These are phyloP conservation scores for Globisporangium yorkense DNA, from an alignment of 352 stramenopile species.

Conservation along the genomic window DNA sequence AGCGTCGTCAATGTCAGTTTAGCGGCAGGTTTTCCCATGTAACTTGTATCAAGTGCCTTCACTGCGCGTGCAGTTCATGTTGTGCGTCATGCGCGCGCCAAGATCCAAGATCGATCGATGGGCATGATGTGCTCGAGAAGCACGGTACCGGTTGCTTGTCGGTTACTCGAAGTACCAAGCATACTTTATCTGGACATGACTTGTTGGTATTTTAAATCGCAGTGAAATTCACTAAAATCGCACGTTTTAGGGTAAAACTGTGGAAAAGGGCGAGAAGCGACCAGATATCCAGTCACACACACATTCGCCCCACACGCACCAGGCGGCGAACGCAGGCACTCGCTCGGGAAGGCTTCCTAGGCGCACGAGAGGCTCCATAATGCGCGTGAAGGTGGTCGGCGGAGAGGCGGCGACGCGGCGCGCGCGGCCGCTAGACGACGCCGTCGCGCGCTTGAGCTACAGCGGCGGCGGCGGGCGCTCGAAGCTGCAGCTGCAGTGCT, in stretches of 20 bases:
- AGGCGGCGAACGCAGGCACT: background rate
- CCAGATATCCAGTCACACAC: background rate
- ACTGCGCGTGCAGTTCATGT: too few relatives aligned
- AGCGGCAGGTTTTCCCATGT: background rate
- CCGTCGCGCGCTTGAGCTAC: conserved; percentile 7
- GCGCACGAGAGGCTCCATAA: background rate
- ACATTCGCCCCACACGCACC: background rate
- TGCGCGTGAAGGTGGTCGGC: conserved; percentile 9
- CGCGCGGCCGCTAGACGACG: background rate
- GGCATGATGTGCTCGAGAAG: background rate
- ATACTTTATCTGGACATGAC: background rate
- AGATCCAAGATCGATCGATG: background rate
- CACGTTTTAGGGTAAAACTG: background rate
- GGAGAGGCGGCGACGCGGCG: conserved; percentile 5
- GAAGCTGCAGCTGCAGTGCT: conserved; percentile 74
- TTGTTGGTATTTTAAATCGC: background rate
- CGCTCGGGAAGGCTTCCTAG: background rate
- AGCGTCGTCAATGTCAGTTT: background rate
- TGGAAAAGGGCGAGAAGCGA: background rate
- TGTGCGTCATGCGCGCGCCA: too few relatives aligned
- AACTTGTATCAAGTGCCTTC: background rate
- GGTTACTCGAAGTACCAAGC: background rate
- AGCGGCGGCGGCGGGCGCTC: conserved; percentile 20
- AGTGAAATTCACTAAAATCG: background rate
- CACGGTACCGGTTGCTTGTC: too few relatives aligned